Conservation (phyloP, 768 basidiomycete genomes). For the Hortiboletus campestris region DNA sequence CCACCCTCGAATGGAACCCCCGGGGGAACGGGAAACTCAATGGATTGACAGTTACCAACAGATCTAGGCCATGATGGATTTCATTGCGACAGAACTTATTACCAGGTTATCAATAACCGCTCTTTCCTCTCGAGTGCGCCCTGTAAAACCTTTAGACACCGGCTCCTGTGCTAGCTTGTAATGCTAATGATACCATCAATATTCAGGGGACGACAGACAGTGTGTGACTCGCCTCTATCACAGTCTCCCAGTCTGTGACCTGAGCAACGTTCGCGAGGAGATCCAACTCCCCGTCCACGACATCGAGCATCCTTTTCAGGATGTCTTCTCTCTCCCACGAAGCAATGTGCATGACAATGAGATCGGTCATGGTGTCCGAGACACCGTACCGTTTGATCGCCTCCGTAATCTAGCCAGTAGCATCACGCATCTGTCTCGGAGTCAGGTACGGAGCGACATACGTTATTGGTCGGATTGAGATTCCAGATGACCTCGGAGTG, state of each 20-base stretch:
- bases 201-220: no score
- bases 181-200: conserved; percentile 41
- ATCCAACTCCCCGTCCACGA: conserved; percentile 57
- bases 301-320: conserved; percentile 49
- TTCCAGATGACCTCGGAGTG: conserved; percentile 92
- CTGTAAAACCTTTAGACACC: conserved; percentile 35
- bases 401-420: conserved; percentile 69
- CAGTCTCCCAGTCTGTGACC: conserved; percentile 66
- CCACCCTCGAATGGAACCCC: neutral
- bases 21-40: neutral
- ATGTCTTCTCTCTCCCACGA: conserved; percentile 42
- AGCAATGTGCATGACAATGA: conserved; percentile 72
- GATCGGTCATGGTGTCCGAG: conserved; percentile 56
- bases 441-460: conserved; percentile 29
- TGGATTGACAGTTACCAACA: neutral
- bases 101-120: conserved; percentile 62
- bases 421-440: neutral
- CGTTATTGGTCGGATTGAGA: conserved; percentile 86
- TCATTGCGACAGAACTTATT: conserved; percentile 78
- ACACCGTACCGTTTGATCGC: conserved; percentile 85
- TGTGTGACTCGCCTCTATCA: conserved; percentile 63
- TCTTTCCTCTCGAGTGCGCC: conserved; percentile 36
- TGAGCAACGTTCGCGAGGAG: conserved; percentile 42
- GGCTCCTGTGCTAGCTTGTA: conserved; percentile 66
- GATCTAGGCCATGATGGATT: conserved; percentile 48